These are phyloP conservation scores for Penicillium mononematosum DNA, from an alignment of 495 filamentous ascomycete species.

Conservation along the genomic window DNA sequence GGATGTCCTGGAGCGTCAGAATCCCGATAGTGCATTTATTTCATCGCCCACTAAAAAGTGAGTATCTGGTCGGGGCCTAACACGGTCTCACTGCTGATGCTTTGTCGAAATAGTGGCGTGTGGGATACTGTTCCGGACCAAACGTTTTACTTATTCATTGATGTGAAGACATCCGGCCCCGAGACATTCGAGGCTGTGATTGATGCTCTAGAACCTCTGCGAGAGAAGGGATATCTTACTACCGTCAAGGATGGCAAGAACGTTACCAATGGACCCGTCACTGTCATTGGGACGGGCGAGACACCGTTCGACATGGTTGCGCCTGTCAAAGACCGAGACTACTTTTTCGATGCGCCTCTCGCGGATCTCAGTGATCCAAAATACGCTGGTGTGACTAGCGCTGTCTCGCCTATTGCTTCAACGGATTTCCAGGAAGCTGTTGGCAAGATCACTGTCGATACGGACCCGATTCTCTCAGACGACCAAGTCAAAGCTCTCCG, in stretches of 20 bases:
- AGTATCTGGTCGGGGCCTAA: not conserved
- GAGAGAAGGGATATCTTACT: slow-evolving; percentile 59
- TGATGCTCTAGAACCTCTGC: slow-evolving; percentile 62
- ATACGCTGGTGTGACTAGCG: slow-evolving; percentile 43
- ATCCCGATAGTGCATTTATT: slow-evolving; percentile 40
- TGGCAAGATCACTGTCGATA: slow-evolving; percentile 37
- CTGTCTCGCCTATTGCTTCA: slow-evolving; percentile 54
- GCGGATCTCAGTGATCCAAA: slow-evolving; percentile 41
- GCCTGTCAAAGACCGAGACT: slow-evolving; percentile 50
- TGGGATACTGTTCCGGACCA: slow-evolving; percentile 54
- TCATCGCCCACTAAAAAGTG: slow-evolving; percentile 42
- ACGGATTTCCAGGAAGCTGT: slow-evolving; percentile 43
- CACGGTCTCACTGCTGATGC: slow-evolving; percentile 3
- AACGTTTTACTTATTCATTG: slow-evolving; percentile 68
- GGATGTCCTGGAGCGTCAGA: slow-evolving; percentile 51
- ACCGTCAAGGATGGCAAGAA: slow-evolving; percentile 53
- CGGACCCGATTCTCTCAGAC: slow-evolving; percentile 36
- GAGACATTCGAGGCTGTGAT: slow-evolving; percentile 57
- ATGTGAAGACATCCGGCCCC: slow-evolving; percentile 60
- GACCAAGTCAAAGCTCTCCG: slow-evolving; percentile 58
- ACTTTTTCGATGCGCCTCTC: slow-evolving; percentile 63
- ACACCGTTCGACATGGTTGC: slow-evolving; percentile 66
- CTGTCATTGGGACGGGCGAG: slow-evolving; percentile 77
- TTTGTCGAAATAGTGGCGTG: slow-evolving; percentile 34
- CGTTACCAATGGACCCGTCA: slow-evolving; percentile 56